A percentile compares a stretch with the other conserved stretches of the same genome.
Evolutionary conservation across 768 basidiomycete genomes (phyloP).

Genomic region (Rhodotorula babjevae): DNA sequence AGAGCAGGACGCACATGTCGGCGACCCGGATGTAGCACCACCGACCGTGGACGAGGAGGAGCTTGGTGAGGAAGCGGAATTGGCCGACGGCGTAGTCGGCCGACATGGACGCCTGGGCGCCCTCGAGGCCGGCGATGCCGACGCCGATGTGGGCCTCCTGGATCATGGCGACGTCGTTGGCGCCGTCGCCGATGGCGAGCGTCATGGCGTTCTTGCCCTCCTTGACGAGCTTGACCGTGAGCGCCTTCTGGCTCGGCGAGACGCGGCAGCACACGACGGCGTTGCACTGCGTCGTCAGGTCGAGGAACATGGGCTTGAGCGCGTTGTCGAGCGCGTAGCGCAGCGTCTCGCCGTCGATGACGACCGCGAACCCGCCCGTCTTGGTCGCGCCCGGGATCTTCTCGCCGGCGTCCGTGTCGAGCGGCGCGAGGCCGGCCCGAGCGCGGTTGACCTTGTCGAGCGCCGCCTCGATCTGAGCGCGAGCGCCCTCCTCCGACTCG

Average conservation of each 20-base stretch:
- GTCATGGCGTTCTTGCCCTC: conserved; percentile 96
- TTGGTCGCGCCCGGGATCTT: conserved; percentile 27
- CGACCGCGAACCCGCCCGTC: conserved; percentile 78
- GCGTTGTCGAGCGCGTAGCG: conserved; percentile 69
- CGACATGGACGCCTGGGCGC: conserved; percentile 97
- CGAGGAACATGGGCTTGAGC: conserved; percentile 80
- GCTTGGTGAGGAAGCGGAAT: conserved; percentile 82
- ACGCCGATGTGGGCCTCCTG: conserved; percentile 98
- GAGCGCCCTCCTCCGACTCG: conserved; percentile 66
- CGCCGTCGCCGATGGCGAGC: conserved; percentile 86
- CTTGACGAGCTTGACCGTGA: conserved; percentile 91
- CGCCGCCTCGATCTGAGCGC: conserved; percentile 82
- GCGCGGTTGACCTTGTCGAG: conserved; percentile 85
- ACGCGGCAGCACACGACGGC: conserved; percentile 98
- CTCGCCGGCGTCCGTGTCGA: conserved; percentile 35
- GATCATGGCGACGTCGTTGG: conserved; percentile 99
- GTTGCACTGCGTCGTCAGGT: conserved; percentile 89
- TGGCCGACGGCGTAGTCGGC: conserved; percentile 98
- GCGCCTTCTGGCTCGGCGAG: conserved; percentile 94
- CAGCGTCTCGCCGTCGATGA: conserved; percentile 92
- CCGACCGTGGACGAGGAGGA: conserved; percentile 87
- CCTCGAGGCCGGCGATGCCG: conserved; percentile 86
- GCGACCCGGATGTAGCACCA: conserved; percentile 96
- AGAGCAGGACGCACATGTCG: conserved; percentile 60
- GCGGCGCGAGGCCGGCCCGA: conserved; percentile 17